Evolutionary conservation across 306 rosid genomes (phyloP), one percentile per base, ranked within the genome.

Genomic region (Quillaja saponaria): DNA sequence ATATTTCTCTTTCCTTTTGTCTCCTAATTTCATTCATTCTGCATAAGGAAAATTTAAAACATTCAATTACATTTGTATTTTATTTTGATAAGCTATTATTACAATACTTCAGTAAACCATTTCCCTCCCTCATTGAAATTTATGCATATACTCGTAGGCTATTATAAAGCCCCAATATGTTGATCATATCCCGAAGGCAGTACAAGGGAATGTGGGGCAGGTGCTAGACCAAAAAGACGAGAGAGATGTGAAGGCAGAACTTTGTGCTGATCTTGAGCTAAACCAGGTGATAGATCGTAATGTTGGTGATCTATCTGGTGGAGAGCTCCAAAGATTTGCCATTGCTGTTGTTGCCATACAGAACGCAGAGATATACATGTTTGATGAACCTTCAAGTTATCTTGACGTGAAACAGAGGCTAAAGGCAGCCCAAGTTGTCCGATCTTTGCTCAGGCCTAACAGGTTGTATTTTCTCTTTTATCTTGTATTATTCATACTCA

Each of bases 321-420:
- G 99, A 60, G 99, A 94, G 73, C 99, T 94, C 78, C 97, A 94
- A 81, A 78, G 97, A 63, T 94, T 94, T 80, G 99, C 99, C 46
- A 94, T 94, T 85, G 99, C 97, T 1, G 96, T 85, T 39, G 96
- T 94, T 72, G 95, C 96, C 64, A 82, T 89, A 68, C 99, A 94
- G 78, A 81, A 77, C 73, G 99, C 99, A 25, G 99, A 89, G 79
- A 94, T 94, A 62, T 94, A 89, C 63, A 94, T 94, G 97, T 94
- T 94, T 59, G 99, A 94, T 17, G 97, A 94, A 67, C 99, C 99
- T 35, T 94, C 97, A 41, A 94, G 97, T 79, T 94, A 89, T 73
- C 97, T 94, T 76, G 99, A 94, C 54, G 99, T 94, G 77, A 94
- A 81, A 58, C 99, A 94, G 71, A 81, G 99, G 75, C 87, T 94